Base-by-base conservation (phyloP, 1,139 yeast genomes). In the Saccharomyces hybrid region DNA sequence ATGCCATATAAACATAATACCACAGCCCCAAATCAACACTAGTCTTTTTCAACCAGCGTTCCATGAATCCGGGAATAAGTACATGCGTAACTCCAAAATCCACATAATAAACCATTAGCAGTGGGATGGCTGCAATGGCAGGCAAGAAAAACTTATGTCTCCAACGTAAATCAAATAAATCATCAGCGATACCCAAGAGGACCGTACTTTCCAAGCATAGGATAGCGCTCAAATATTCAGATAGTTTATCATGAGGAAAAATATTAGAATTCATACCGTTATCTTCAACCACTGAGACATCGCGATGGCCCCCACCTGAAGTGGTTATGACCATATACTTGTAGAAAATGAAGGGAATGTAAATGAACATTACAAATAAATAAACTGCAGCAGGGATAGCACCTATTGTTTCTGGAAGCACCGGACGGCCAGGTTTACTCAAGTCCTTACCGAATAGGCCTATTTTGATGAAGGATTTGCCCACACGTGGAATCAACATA, bases 121-220 rank as follows among this genome's bases (percentile, higher is more conserved):
- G 76, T 3, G 99, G 99, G 51, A 93, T 83, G 0, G 96, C 84
- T 0, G 97, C 96, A 55, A 95, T 82, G 0, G 96, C 96, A 0
- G 99, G 99, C 61, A 93, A 70, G 66, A 93, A 89, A 72, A 93
- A 89, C 75, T 93, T 93, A 73, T 93, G 96, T 67, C 99, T 78
- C 99, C 99, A 93, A 61, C 96, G 80, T 58, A 93, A 84, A 70
- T 93, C 99, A 67, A 93, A 93, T 63, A 93, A 76, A 71, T 93
- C 99, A 69, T 93, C 99, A 52, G 95, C 88, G 28, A 93, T 78
- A 0, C 99, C 99, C 51, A 93, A 76, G 53, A 95, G 73, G 16
- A 90, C 79, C 69, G 95, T 91, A 60, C 91, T 82, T 70, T 89
- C 91, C 50, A 93, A 73, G 58, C 96, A 88, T 57, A 93, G 73